Evolutionary conservation across 2,329 filamentous ascomycete species (phyloP), one percentile per base, ranked within the genome.

Genomic region (Cryphonectria radicalis): DNA sequence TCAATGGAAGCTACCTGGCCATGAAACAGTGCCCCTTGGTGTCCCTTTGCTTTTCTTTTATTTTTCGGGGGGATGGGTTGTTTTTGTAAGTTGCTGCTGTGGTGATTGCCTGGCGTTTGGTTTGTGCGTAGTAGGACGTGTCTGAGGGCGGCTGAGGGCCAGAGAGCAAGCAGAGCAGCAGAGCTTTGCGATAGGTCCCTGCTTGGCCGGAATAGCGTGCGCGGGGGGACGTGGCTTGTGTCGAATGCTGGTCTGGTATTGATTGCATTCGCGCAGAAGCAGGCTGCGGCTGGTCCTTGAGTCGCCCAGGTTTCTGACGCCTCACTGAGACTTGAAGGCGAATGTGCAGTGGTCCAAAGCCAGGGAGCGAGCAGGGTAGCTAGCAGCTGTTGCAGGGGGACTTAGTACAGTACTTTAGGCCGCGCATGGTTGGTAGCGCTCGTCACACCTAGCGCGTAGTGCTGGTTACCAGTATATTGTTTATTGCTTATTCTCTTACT

Each of bases 51-150:
- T 19, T 64, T 43, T 46, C 25, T 17, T 63, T 46, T 19, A 14
- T 19, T 50, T 50, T 19, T 50, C 6, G 37, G 37, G 37, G 37
- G 37, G 37, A 11, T 7, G 37, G 10, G 37, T 40, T 40, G 2
- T 13, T 50, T 6, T 22, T 22, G 46, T 8, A 50, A 43, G n/a
- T 53, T 32, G 63, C 40, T 22, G 63, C 25, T 40, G 42, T 14
- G 63, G 25, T 50, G 63, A 46, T 32, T 32, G 63, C 3, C 40
- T 22, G 40, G 63, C 28, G 42, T 65, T 53, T 65, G 63, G 62
- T 35, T 32, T 59, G 55, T 59, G 28, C 55, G 55, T 19, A 8
- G 55, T 10, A 8, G 28, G 25, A 19, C 55, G 55, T n/a, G 55
- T 17, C 13, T 19, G 35, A 59, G 55, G 55, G 55, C 28, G 55